These are phyloP conservation scores for Brassica nigra DNA, from an alignment of 345 rosid genomes.

Conservation along the genomic window DNA sequence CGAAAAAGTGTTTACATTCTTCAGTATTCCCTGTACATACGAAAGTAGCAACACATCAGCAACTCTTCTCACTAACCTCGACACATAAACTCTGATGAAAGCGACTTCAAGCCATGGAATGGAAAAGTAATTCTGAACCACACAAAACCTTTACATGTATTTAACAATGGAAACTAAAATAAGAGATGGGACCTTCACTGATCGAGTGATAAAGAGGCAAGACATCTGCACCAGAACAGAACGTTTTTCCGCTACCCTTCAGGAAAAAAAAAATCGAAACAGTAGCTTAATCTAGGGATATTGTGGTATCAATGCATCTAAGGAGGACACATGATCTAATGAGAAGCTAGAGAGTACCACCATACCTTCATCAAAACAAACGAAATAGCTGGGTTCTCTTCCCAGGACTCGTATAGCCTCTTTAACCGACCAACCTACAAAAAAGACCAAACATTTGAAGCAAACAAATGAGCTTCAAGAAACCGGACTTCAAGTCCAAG, in stretches of 20 bases:
- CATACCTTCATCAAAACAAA: constrained; percentile 77
- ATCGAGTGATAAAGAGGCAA: constrained; percentile 57
- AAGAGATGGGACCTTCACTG: constrained; percentile 58
- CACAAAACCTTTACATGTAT: constrained; percentile 9
- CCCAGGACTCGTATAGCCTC: constrained; percentile 90
- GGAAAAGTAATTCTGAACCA: background rate
- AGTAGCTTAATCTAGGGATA: constrained; percentile 39
- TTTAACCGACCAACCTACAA: constrained; percentile 66
- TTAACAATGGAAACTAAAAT: background rate
- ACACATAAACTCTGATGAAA: constrained; percentile 16
- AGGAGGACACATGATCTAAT: background rate
- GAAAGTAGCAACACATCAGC: constrained; percentile 32
- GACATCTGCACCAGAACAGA: constrained; percentile 85
- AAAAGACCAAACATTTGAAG: constrained; percentile 2
- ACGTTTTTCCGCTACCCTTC: constrained; percentile 86
- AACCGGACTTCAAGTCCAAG: background rate
- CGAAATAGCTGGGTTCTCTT: constrained; percentile 85
- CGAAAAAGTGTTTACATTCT: constrained; percentile 67
- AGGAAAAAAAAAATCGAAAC: constrained; percentile 33
- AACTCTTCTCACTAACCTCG: constrained; percentile 12
- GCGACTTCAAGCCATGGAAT: constrained; percentile 2
- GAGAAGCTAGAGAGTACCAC: constrained; percentile 10
- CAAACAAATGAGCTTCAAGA: background rate
- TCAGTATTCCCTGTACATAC: constrained; percentile 63
- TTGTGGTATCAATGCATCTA: background rate